phyloP scores from a whole-genome alignment of 1,284 basidiomycete genomes.

The Golubevia pallescens region DNA sequence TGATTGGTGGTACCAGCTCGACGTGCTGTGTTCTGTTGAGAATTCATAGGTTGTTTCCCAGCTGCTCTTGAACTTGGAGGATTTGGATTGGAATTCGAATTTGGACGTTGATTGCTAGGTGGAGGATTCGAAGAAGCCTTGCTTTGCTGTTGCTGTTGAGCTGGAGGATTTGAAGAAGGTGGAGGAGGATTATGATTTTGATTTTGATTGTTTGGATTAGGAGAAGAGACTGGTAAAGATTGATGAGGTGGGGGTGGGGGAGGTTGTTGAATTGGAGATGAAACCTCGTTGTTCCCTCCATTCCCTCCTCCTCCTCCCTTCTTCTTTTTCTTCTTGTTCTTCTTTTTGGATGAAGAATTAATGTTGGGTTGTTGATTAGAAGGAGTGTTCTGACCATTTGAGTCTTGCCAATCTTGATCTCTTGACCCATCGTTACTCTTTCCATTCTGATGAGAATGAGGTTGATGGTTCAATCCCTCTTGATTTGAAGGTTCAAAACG shows the following conservation, averaged over 20 bases:
- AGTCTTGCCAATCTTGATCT: neutral
- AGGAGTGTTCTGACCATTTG: neutral
- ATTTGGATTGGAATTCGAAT: slow-evolving; percentile 20
- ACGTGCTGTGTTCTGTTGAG: slow-evolving; percentile 25
- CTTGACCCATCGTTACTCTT: neutral
- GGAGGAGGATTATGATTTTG: too few species aligned
- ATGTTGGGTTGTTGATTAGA: too few species aligned
- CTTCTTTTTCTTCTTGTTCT: slow-evolving; percentile 5
- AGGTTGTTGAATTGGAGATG: slow-evolving; percentile 2
- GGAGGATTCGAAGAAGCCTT: too few species aligned
- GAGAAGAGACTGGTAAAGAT: too few species aligned
- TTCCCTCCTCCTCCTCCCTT: neutral
- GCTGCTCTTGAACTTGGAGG: slow-evolving; percentile 73
- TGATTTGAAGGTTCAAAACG: slow-evolving; percentile 31
- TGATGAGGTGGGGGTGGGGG: neutral
- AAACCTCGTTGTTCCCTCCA: neutral
- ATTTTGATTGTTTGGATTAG: too few species aligned
- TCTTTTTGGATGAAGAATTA: neutral
- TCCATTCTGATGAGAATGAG: too few species aligned
- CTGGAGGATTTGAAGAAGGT: too few species aligned
- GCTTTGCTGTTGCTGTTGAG: too few species aligned
- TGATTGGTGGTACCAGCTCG: slow-evolving; percentile 47
- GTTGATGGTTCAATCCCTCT: too few species aligned
- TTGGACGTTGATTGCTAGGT: slow-evolving; percentile 22
- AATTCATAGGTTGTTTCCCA: slow-evolving; percentile 76